These are phyloP conservation scores for Ophiostoma montium DNA, from an alignment of 2,329 filamentous ascomycete genomes.

Conservation along the genomic window DNA sequence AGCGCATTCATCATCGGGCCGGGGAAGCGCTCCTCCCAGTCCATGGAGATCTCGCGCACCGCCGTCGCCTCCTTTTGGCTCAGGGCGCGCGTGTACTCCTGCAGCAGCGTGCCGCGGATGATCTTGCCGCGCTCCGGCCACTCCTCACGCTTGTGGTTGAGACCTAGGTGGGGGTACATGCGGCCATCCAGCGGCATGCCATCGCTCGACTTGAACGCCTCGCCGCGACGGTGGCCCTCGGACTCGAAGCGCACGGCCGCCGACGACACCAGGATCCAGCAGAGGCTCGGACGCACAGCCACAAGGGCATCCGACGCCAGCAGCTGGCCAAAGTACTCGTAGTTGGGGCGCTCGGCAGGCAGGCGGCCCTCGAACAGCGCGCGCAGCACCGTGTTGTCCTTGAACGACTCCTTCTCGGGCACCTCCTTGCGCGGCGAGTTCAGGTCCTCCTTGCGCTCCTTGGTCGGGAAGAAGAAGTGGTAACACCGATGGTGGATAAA, in stretches of 20 bases:
- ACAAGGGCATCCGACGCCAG: constrained; percentile 39
- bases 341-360: constrained; percentile 45
- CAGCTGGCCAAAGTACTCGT: constrained; percentile 45
- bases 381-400: constrained; percentile 48
- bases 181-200: constrained; percentile 28
- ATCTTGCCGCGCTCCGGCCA: constrained; percentile 30
- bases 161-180: constrained; percentile 42
- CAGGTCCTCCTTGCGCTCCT: constrained; percentile 37
- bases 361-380: constrained; percentile 44
- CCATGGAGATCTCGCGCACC: constrained; percentile 35
- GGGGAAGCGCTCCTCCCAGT: constrained; percentile 46
- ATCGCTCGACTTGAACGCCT: constrained; percentile 25
- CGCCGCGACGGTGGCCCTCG: constrained; percentile 22
- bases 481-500: constrained; percentile 48
- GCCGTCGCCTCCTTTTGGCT: constrained; percentile 42
- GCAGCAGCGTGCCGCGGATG: constrained; percentile 35
- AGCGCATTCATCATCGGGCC: constrained; percentile 36
- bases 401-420: constrained; percentile 40
- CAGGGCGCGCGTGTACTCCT: constrained; percentile 43
- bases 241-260: constrained; percentile 36
- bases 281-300: constrained; percentile 40
- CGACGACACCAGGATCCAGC: constrained; percentile 45
- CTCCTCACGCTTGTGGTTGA: constrained; percentile 36
- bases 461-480: constrained; percentile 45
- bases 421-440: constrained; percentile 19